Evolutionary conservation across 345 rosid species (phyloP).

Genomic region (Psidium guajava): DNA sequence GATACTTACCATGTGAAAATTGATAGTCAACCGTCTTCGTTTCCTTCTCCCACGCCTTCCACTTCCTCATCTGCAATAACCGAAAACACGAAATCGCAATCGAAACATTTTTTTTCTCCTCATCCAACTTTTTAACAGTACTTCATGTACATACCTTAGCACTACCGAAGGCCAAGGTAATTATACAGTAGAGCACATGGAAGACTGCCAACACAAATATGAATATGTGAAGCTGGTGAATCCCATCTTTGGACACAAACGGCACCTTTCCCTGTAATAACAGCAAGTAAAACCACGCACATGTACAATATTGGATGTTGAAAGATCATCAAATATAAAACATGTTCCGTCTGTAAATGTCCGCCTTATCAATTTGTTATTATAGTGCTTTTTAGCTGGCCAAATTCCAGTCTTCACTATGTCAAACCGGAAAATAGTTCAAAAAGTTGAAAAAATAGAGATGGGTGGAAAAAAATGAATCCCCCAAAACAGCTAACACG

Average conservation of each 20-base stretch:
- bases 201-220: neutral
- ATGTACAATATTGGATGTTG: neutral
- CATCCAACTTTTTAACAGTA: neutral
- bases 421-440: neutral
- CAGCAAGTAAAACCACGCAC: neutral
- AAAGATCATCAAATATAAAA: neutral
- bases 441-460: neutral
- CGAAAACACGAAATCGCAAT: neutral
- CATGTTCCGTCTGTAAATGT: neutral
- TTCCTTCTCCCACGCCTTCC: constrained; percentile 84
- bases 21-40: constrained; percentile 77
- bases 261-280: neutral
- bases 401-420: neutral
- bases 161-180: neutral
- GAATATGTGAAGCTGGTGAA: neutral
- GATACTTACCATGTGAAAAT: constrained; percentile 51
- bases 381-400: neutral
- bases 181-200: neutral
- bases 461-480: neutral
- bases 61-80: constrained; percentile 65
- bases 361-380: neutral
- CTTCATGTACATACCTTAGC: neutral
- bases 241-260: neutral
- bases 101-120: neutral
- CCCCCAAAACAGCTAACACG: neutral